Percentiles rank a stretch among this genome's conserved stretches.
Evolutionary conservation across 805 yeast species (phyloP).

Genomic region (Candida arabinofermentans): DNA sequence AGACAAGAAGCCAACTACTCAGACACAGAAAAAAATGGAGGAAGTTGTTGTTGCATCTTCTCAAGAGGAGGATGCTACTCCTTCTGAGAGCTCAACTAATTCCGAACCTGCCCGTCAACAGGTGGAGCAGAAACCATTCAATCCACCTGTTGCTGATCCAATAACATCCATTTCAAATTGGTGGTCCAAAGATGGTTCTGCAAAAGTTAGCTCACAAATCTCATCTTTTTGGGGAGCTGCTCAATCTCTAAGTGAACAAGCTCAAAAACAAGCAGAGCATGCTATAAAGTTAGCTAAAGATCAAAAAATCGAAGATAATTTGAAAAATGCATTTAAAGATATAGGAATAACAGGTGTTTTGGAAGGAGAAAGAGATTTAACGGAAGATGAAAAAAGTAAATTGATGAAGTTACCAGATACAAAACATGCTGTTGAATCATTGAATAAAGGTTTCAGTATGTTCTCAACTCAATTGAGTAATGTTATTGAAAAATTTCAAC

Average conservation of each 20-base stretch:
- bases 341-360: slow-evolving; percentile 36
- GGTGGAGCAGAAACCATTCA: background rate
- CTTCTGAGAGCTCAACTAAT: slow-evolving; percentile 1
- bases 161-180: slow-evolving; percentile 62
- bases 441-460: slow-evolving; percentile 30
- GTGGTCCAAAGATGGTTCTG: slow-evolving; percentile 72
- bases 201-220: slow-evolving; percentile 57
- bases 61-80: slow-evolving; percentile 7
- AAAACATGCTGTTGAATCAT: slow-evolving; percentile 33
- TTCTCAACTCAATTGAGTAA: slow-evolving; percentile 30
- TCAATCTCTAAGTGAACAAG: slow-evolving; percentile 35
- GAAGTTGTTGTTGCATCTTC: background rate
- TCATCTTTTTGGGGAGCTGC: slow-evolving; percentile 69
- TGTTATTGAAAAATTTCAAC: slow-evolving; percentile 37
- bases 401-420: slow-evolving; percentile 30
- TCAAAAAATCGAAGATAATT: slow-evolving; percentile 28
- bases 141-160: slow-evolving; percentile 44
- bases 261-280: slow-evolving; percentile 43
- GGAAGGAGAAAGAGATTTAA: slow-evolving; percentile 33
- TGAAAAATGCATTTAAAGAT: slow-evolving; percentile 37
- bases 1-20: slow-evolving; percentile 35
- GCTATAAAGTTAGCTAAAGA: slow-evolving; percentile 48
- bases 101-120: slow-evolving; percentile 1
- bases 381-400: slow-evolving; percentile 27
- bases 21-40: background rate